Conservation (phyloP, 345 rosid genomes). For the Limnanthes douglasii region DNA sequence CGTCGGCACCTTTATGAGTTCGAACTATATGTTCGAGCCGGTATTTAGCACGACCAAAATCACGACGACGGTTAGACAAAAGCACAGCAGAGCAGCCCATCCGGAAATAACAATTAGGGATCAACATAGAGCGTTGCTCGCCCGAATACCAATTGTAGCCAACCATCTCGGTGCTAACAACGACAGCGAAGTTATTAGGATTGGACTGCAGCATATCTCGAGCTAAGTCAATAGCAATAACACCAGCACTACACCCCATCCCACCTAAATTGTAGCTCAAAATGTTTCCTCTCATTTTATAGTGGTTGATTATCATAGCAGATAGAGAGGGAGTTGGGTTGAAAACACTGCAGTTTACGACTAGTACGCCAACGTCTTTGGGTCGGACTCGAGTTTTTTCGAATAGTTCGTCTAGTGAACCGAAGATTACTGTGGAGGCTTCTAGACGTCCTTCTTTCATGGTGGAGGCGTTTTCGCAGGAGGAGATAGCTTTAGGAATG, state of each 20-base stretch:
- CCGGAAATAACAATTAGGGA: slow-evolving; percentile 78
- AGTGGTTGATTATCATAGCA: slow-evolving; percentile 86
- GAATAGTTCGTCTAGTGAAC: slow-evolving; percentile 80
- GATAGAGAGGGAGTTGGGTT: slow-evolving; percentile 93
- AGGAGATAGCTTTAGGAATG: slow-evolving; percentile 45
- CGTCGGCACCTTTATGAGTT: slow-evolving; percentile 89
- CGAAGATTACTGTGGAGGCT: slow-evolving; percentile 71
- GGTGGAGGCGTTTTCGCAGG: slow-evolving; percentile 39
- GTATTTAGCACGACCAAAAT: slow-evolving; percentile 63
- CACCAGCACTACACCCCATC: slow-evolving; percentile 92
- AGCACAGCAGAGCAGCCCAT: slow-evolving; percentile 89
- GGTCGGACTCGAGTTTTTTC: slow-evolving; percentile 68
- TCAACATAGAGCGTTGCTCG: slow-evolving; percentile 59
- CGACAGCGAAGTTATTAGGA: slow-evolving; percentile 65
- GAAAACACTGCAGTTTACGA: slow-evolving; percentile 88
- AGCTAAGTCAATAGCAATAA: slow-evolving; percentile 73
- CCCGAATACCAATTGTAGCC: slow-evolving; percentile 89
- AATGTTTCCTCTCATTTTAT: slow-evolving; percentile 90
- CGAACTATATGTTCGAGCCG: slow-evolving; percentile 80
- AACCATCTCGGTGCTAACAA: slow-evolving; percentile 90
- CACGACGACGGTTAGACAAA: slow-evolving; percentile 69
- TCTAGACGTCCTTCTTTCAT: slow-evolving; percentile 85
- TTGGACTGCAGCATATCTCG: slow-evolving; percentile 89
- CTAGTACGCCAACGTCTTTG: slow-evolving; percentile 77
- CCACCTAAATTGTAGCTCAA: slow-evolving; percentile 90